Base-by-base conservation (phyloP, 2,329 filamentous ascomycete genomes). In the Fusarium stilboides region DNA sequence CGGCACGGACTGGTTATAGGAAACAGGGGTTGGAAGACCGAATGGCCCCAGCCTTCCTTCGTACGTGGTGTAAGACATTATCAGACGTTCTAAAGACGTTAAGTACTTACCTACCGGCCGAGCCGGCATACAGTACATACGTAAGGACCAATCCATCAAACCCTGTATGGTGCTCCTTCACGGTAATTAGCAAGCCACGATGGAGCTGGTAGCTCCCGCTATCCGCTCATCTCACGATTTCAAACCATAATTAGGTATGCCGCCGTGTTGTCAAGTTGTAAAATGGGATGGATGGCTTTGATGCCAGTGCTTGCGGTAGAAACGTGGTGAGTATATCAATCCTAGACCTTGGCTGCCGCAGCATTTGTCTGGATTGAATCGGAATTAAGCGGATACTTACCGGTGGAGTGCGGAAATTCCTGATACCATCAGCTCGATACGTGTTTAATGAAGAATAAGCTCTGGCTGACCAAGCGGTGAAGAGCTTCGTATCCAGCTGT, bases 111-210 rank as follows among this genome's bases (percentile, higher is more conserved):
- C 40, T 61, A 62, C 55, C 62, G 71, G 58, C 52, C 70, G 46
- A 70, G 65, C 61, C 63, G 66, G 63, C 57, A 49, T 43, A 33
- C 36, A 62, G 43, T 49, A 63, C 42, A 57, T 28, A 6, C 65
- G 36, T 46, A 51, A 58, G 59, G 56, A 49, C 68, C 51, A 59
- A 20, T 37, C 20, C 43, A 64, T 56, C 28, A 31, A 46, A 47
- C 70, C 68, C 54, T 70, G 65, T 24, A 59, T 15, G 36, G 34
- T 36, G 58, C 51, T 56, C 63, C 43, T 60, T 54, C 40, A 51
- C 63, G 61, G 71, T 66, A 70, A 73, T 62, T 62, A 62, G 50
- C 55, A 60, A 73, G 63, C 63, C 66, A 63, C 65, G 51, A 55
- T 58, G 55, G 60, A 66, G 44, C 53, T 61, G 52, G 31, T 55